Conservation (phyloP, 805 yeast genomes). For the Wickerhamiella kurtzmanii region DNA sequence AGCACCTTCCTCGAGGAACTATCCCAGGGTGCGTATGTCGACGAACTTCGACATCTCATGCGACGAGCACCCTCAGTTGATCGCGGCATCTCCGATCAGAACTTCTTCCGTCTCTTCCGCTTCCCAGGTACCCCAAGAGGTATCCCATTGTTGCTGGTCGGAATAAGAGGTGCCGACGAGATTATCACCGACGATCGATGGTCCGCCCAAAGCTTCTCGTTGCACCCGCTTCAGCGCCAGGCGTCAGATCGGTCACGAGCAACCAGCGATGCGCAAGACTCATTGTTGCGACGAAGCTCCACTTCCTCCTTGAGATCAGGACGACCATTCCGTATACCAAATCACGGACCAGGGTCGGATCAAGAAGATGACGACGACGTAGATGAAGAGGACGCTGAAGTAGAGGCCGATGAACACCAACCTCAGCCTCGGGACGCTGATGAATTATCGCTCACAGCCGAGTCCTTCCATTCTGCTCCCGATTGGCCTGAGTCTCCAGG, state of each 20-base stretch:
- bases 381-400: too few species aligned
- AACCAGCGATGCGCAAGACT: too few species aligned
- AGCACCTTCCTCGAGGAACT: slow-evolving; percentile 11
- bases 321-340: too few species aligned
- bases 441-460: too few species aligned
- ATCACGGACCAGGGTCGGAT: too few species aligned
- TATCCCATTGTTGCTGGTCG: slow-evolving; percentile 38
- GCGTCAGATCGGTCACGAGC: background rate
- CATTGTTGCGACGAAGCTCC: too few species aligned
- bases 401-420: too few species aligned
- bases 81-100: slow-evolving; percentile 1
- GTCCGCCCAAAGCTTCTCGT: background rate
- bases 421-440: too few species aligned
- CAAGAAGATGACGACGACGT: too few species aligned
- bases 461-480: too few species aligned
- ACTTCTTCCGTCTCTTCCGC: slow-evolving; percentile 17
- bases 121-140: slow-evolving; percentile 14
- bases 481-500: too few species aligned
- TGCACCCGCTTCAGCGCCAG: background rate
- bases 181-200: background rate
- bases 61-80: background rate
- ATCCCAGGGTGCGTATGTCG: slow-evolving; percentile 8
- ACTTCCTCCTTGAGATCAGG: too few species aligned
- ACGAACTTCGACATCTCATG: slow-evolving; percentile 10
- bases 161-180: slow-evolving; percentile 31